A percentile compares a stretch with the other conserved stretches of the same genome.
Evolutionary conservation across 495 filamentous ascomycete species (phyloP).

Genomic region (Hyaloscypha finlandica): DNA sequence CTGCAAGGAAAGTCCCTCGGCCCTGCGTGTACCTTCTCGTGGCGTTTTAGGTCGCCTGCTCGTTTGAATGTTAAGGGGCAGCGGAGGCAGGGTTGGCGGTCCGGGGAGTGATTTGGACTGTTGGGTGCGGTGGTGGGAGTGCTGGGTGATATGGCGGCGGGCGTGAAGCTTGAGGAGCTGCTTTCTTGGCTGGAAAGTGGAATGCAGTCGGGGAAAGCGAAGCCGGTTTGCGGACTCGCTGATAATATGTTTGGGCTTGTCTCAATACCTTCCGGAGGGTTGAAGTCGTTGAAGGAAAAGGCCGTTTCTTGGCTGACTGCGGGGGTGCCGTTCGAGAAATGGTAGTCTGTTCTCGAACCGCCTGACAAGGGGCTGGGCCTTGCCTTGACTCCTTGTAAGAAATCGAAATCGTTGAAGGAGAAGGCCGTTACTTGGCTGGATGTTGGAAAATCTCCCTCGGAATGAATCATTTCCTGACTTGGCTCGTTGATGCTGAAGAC

Average conservation of each 20-base stretch:
- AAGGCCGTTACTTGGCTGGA: background rate
- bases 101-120: background rate
- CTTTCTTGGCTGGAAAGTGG: background rate
- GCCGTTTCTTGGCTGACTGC: background rate
- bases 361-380: no score
- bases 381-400: background rate
- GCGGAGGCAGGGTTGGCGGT: background rate
- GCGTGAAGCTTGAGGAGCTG: background rate
- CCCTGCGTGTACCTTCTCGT: slow-evolving; percentile 4
- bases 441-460: background rate
- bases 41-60: slow-evolving; percentile 7
- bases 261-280: background rate
- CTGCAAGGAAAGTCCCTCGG: background rate
- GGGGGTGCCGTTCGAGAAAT: background rate
- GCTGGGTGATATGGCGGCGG: background rate
- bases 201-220: background rate
- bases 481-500: no score
- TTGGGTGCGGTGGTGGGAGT: background rate
- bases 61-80: slow-evolving; percentile 1
- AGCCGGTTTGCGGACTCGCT: no score
- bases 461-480: background rate
- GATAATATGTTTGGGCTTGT: no score
- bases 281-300: background rate
- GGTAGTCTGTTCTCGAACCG: no score
- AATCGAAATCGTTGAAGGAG: background rate